phyloP scores from a whole-genome alignment of 148 eudicot species.

The Simmondsia chinensis region DNA sequence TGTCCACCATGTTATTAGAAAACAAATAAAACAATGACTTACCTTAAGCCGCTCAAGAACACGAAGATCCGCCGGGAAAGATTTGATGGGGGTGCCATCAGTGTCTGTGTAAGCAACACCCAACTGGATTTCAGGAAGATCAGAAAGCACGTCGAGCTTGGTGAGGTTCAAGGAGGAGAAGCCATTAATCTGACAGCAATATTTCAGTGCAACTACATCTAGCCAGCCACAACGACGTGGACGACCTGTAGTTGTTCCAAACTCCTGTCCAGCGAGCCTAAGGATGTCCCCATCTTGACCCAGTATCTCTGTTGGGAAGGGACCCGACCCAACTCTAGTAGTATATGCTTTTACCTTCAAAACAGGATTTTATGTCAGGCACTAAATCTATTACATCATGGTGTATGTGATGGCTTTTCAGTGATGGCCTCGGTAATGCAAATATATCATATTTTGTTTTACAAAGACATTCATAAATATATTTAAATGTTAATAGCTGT shows the following conservation, averaged over 20 bases:
- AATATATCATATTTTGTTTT: too few relatives aligned
- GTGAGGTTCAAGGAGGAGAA: conserved; percentile 88
- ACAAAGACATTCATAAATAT: too few relatives aligned
- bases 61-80: conserved; percentile 78
- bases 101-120: conserved; percentile 65
- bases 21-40: too few relatives aligned
- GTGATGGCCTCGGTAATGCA: too few relatives aligned
- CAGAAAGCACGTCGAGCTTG: conserved; percentile 88
- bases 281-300: conserved; percentile 81
- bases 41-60: conserved; percentile 72
- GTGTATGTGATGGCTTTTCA: too few relatives aligned
- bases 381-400: too few relatives aligned
- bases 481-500: too few relatives aligned
- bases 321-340: conserved; percentile 97
- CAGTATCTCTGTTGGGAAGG: conserved; percentile 85
- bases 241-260: conserved; percentile 92
- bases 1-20: too few relatives aligned
- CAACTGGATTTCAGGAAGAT: conserved; percentile 68
- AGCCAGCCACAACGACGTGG: conserved; percentile 99
- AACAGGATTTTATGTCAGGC: not conserved
- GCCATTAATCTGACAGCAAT: conserved; percentile 79
- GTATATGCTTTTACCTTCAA: conserved; percentile 97
- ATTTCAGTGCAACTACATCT: conserved; percentile 79
- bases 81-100: conserved; percentile 60
- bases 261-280: conserved; percentile 95